Base-by-base conservation (phyloP, 176 grass and related monocot species). In the Phragmites australis region DNA sequence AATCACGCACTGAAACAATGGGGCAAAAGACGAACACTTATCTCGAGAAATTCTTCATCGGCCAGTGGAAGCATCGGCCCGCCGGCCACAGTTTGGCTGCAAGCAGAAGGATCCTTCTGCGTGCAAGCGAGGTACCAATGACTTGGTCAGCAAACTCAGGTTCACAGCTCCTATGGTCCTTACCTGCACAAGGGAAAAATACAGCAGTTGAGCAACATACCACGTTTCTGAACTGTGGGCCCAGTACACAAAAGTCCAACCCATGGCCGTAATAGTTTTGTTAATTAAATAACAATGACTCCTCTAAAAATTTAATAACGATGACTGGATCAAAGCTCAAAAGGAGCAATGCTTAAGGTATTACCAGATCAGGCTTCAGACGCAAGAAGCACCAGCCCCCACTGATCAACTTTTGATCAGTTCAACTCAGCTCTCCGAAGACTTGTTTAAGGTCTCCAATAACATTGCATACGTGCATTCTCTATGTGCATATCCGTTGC, bases 381-480 rank as follows among this genome's bases (percentile, higher is more conserved):
- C 9, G 63, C 42, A 37, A 45, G 43, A 67, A 59, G 77, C 51
- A 81, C 69, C 69, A 76, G 82, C 44, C 41, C 31, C 49, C 44
- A 63, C 9, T n/a, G n/a, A 46, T 59, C 37, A 65, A 58, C 17
- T 67, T 68, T 83, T 75, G 84, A 90, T 66, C 70, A 87, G 47
- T 89, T 85, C 84, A 90, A 83, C 39, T 16, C 21, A 30, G 39
- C 18, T 58, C 66, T 66, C 70, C 31, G 29, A 31, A 56, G 68
- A 19, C 22, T 71, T 64, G 47, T 69, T 84, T 74, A 57, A 76
- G 54, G 45, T 53, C 46, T 41, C 45, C 68, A 70, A 61, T 32
- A 39, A 21, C 60, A 34, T 63, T 18, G 51, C 30, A 34, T n/a
- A n/a, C 57, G 40, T 53, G 49, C 31, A 42, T 72, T 67, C 76